phyloP scores from a whole-genome alignment of 2,329 filamentous ascomycete genomes.

The Penicillium sp. region DNA sequence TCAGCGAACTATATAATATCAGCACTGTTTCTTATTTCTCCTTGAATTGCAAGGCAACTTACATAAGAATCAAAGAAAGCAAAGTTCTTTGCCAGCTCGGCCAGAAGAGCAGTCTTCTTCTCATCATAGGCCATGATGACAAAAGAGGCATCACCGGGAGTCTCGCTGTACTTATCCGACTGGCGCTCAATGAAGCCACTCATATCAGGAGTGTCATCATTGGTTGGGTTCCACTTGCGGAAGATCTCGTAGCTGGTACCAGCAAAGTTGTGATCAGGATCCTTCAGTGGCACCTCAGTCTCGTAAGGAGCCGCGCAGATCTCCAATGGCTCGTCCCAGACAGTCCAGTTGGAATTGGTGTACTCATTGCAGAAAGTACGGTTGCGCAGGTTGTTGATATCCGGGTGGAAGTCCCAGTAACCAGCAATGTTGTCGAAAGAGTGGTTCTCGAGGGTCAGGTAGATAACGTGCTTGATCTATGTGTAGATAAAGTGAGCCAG shows the following conservation, averaged over 20 bases:
- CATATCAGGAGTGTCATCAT: conserved; percentile 39
- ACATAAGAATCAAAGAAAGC: conserved; percentile 41
- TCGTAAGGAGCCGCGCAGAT: conserved; percentile 39
- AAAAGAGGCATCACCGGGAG: conserved; percentile 36
- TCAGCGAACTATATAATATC: conserved; percentile 30
- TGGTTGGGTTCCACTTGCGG: conserved; percentile 37
- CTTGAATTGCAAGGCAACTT: not conserved
- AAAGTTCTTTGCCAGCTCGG: conserved; percentile 38
- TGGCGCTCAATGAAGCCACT: conserved; percentile 41
- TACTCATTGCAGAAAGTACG: conserved; percentile 39
- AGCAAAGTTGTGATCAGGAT: conserved; percentile 38
- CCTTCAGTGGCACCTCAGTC: conserved; percentile 35
- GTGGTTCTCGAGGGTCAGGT: conserved; percentile 42
- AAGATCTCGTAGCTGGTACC: conserved; percentile 39
- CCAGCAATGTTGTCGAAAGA: conserved; percentile 44
- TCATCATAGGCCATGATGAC: conserved; percentile 41
- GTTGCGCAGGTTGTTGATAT: conserved; percentile 38
- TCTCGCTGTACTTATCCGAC: conserved; percentile 36
- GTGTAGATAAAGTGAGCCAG: not conserved
- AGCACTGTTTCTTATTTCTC: not conserved
- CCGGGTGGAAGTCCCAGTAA: conserved; percentile 38
- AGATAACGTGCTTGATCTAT: conserved; percentile 38
- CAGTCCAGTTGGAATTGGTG: conserved; percentile 40
- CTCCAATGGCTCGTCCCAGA: conserved; percentile 36
- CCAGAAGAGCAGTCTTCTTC: conserved; percentile 36